phyloP scores from a whole-genome alignment of 1,284 basidiomycete genomes.

The Cutaneotrichosporon cavernicola region DNA sequence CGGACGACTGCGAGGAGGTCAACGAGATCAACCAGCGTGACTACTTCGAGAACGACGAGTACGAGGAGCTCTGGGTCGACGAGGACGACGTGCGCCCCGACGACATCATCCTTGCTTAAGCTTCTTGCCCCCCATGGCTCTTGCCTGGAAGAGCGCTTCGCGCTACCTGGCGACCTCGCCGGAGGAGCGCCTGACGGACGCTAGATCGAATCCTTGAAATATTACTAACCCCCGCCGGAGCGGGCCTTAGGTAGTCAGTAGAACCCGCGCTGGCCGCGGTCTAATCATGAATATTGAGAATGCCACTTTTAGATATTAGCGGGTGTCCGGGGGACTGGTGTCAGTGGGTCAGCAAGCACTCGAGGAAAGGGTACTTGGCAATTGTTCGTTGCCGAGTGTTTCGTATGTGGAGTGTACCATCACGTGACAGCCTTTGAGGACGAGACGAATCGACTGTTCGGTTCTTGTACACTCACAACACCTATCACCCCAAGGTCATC shows the following conservation, averaged over 20 bases:
- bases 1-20: slow-evolving; percentile 8
- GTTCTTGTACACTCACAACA: no score
- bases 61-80: slow-evolving; percentile 40
- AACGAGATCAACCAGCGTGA: slow-evolving; percentile 24
- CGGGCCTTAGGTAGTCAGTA: slow-evolving; percentile 13
- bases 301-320: slow-evolving; percentile 1
- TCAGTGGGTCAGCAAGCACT: no score
- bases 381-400: no score
- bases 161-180: not conserved
- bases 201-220: not conserved
- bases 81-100: slow-evolving; percentile 34
- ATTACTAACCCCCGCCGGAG: slow-evolving; percentile 7
- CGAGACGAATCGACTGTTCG: no score
- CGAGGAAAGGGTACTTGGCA: no score
- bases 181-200: not conserved
- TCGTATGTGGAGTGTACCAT: no score
- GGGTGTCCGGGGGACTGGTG: no score
- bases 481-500: no score
- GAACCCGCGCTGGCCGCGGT: slow-evolving; percentile 17
- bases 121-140: not conserved
- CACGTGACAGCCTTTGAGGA: no score
- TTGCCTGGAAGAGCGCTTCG: not conserved
- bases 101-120: slow-evolving; percentile 28
- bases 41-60: slow-evolving; percentile 30
- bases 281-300: slow-evolving; percentile 13